A percentile compares a stretch with the other conserved stretches of the same genome.
phyloP scores from a whole-genome alignment of 306 rosid genomes.

The Clitoria ternatea region DNA sequence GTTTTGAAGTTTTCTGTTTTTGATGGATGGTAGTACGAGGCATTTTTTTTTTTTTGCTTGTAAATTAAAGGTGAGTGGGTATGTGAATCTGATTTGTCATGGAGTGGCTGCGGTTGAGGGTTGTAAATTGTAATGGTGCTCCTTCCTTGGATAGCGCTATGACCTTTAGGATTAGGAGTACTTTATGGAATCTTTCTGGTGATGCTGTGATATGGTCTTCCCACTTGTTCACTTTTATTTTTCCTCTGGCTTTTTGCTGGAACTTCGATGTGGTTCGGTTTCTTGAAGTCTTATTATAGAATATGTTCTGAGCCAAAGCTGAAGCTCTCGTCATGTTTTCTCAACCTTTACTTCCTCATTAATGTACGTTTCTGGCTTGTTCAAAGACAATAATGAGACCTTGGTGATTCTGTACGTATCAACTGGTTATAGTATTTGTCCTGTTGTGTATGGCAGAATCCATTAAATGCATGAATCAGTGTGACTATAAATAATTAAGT shows the following conservation, averaged over 20 bases:
- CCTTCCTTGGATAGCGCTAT: constrained; percentile 19
- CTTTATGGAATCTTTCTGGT: constrained; percentile 51
- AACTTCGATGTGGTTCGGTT: constrained; percentile 16
- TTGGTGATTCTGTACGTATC: constrained; percentile 29
- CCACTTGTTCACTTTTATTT: constrained; percentile 22
- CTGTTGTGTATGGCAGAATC: constrained; percentile 11
- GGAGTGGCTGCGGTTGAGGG: constrained; percentile 24
- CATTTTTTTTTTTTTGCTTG: constrained; percentile 1
- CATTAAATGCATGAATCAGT: constrained; percentile 3
- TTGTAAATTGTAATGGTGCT: constrained; percentile 29
- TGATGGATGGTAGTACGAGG: constrained; percentile 15
- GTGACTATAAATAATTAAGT: not conserved
- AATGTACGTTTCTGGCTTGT: constrained; percentile 26
- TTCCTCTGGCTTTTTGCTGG: constrained; percentile 3
- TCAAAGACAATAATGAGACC: constrained; percentile 26
- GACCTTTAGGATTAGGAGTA: constrained; percentile 37
- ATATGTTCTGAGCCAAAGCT: constrained; percentile 34
- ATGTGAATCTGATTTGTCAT: constrained; percentile 25
- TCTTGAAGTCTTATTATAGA: constrained; percentile 22
- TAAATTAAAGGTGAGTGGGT: not conserved
- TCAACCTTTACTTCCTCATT: not conserved
- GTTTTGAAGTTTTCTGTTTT: not conserved
- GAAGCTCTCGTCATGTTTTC: constrained; percentile 17
- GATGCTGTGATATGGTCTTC: constrained; percentile 28
- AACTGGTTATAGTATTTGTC: constrained; percentile 21